Percentiles rank a stretch among this genome's conserved stretches.
Conservation (phyloP, 2,329 filamentous ascomycete species). For the Nigrospora oryzae region DNA sequence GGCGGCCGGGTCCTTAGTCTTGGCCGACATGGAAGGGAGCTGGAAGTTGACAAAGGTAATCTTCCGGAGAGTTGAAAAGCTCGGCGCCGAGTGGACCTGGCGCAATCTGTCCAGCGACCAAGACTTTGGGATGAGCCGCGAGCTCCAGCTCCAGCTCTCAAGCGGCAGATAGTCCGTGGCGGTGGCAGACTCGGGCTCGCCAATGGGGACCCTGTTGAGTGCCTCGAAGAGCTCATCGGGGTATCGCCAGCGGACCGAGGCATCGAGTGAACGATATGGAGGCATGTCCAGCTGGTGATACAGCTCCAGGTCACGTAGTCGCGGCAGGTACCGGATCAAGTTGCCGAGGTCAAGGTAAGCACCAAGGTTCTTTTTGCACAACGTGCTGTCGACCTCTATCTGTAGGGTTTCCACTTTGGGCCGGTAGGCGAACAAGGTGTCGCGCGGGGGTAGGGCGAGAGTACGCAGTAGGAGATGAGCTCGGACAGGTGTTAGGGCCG, state of each 20-base stretch:
- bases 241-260: conserved; percentile 61
- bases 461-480: conserved; percentile 30
- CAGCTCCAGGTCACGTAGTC: conserved; percentile 62
- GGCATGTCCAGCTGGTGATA: conserved; percentile 61
- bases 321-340: conserved; percentile 56
- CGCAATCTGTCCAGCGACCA: conserved; percentile 38
- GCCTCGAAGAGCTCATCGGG: conserved; percentile 55
- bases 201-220: conserved; percentile 37
- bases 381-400: conserved; percentile 50
- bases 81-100: conserved; percentile 42
- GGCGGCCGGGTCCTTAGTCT: conserved; percentile 4
- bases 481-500: conserved; percentile 45
- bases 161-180: conserved; percentile 27
- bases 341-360: conserved; percentile 39
- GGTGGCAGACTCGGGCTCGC: conserved; percentile 29
- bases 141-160: conserved; percentile 54
- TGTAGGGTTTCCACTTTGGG: conserved; percentile 63
- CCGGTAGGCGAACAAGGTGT: conserved; percentile 53
- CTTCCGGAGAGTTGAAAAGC: conserved; percentile 48
- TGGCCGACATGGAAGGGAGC: conserved; percentile 37
- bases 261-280: conserved; percentile 52
- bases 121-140: conserved; percentile 39
- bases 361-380: conserved; percentile 11
- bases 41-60: conserved; percentile 58
- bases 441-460: conserved; percentile 26